phyloP scores from a whole-genome alignment of 2,329 filamentous ascomycete species.

The Alternaria viburni region DNA sequence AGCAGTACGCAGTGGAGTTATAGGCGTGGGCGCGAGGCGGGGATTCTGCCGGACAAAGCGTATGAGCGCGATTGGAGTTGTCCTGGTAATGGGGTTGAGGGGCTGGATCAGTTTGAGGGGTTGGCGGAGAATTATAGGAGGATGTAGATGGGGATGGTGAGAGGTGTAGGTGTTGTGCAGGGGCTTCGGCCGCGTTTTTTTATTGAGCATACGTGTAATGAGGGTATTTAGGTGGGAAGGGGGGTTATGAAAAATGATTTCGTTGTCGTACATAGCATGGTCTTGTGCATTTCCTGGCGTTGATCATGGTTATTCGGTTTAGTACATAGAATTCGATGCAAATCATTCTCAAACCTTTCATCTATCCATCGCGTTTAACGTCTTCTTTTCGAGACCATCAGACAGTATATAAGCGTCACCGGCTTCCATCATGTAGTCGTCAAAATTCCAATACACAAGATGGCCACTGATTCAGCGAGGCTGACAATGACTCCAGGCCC shows the following conservation, averaged over 20 bases:
- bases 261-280: neutral
- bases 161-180: neutral
- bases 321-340: neutral
- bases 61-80: slow-evolving; percentile 54
- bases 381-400: neutral
- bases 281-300: neutral
- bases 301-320: neutral
- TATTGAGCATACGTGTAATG: neutral
- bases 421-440: neutral
- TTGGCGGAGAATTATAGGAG: slow-evolving; percentile 53
- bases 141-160: neutral
- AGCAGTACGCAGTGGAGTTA: slow-evolving; percentile 89
- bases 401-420: neutral
- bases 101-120: slow-evolving; percentile 51
- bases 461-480: neutral
- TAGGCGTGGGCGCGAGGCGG: slow-evolving; percentile 76
- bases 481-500: neutral
- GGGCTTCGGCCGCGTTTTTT: neutral
- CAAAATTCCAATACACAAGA: neutral
- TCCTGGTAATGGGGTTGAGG: slow-evolving; percentile 28
- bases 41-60: slow-evolving; percentile 71
- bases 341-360: neutral
- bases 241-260: neutral
- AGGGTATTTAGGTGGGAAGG: neutral
- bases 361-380: neutral